A percentile compares a stretch with the other conserved stretches of the same genome.
phyloP scores from a whole-genome alignment of 2,329 filamentous ascomycete genomes.

The Dactylellina cionopaga region DNA sequence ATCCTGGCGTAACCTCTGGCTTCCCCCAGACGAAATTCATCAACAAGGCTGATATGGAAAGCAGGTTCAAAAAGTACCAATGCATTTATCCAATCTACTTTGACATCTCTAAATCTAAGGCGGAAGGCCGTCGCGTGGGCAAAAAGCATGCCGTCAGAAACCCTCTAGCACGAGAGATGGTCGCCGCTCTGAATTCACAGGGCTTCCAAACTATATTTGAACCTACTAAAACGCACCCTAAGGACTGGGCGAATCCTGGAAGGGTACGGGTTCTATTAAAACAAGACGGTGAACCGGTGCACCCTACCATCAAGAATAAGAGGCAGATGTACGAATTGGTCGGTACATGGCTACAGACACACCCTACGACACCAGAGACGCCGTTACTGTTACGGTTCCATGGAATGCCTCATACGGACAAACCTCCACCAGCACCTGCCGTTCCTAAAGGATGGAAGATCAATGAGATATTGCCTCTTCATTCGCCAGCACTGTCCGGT shows the following conservation, averaged over 20 bases:
- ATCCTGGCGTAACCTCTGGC: constrained; percentile 34
- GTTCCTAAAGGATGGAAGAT: constrained; percentile 93
- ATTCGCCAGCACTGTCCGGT: constrained; percentile 88
- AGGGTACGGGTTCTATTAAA: constrained; percentile 82
- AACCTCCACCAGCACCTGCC: constrained; percentile 76
- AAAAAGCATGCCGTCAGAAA: constrained; percentile 78
- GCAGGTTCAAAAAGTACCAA: constrained; percentile 78
- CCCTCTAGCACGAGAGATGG: constrained; percentile 88
- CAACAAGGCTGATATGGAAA: constrained; percentile 63
- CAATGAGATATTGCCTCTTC: constrained; percentile 80
- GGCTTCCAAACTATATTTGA: constrained; percentile 82
- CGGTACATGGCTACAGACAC: constrained; percentile 75
- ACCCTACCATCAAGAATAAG: constrained; percentile 73
- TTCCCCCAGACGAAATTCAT: constrained; percentile 59
- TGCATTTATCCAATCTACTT: constrained; percentile 97
- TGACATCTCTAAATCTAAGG: constrained; percentile 77
- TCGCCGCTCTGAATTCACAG: constrained; percentile 80
- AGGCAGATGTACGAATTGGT: constrained; percentile 88
- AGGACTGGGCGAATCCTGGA: constrained; percentile 97
- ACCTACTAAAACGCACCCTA: constrained; percentile 89
- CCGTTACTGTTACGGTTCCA: constrained; percentile 78
- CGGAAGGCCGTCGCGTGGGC: constrained; percentile 82
- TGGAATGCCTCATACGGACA: constrained; percentile 74
- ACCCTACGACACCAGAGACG: constrained; percentile 79
- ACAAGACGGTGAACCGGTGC: constrained; percentile 66